These are phyloP conservation scores for Emmonsia crescens DNA, from an alignment of 2,329 filamentous ascomycete species.

Conservation along the genomic window DNA sequence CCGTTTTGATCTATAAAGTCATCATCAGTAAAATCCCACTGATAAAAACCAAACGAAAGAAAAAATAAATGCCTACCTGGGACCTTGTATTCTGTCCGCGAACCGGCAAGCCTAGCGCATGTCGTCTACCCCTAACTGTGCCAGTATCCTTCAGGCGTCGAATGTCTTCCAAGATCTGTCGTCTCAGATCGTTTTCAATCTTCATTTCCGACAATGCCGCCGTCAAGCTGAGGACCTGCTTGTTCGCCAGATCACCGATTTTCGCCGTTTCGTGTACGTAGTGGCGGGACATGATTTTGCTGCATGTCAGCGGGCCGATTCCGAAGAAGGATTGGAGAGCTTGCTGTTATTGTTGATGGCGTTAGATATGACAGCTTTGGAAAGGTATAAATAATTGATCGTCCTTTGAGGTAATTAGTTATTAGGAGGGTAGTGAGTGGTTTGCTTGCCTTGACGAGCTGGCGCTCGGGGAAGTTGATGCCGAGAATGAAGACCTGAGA, in stretches of 20 bases:
- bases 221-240: conserved; percentile 70
- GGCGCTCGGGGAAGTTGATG: conserved; percentile 71
- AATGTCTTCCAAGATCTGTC: conserved; percentile 75
- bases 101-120: conserved; percentile 86
- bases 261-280: conserved; percentile 76
- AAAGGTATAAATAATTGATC: neutral
- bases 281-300: conserved; percentile 74
- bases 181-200: conserved; percentile 77
- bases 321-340: conserved; percentile 77
- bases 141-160: conserved; percentile 79
- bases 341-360: conserved; percentile 28
- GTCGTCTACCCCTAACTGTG: conserved; percentile 74
- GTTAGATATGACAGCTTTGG: neutral
- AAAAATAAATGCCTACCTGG: conserved; percentile 43
- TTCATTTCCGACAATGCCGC: conserved; percentile 84
- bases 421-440: neutral
- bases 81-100: conserved; percentile 79
- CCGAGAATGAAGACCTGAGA: conserved; percentile 71
- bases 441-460: conserved; percentile 63
- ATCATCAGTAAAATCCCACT: conserved; percentile 14
- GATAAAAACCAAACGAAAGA: neutral
- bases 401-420: neutral
- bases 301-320: conserved; percentile 59
- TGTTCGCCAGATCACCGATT: conserved; percentile 61
- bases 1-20: conserved; percentile 44